Evolutionary conservation across 1,139 yeast species (phyloP).

Genomic region (Komagataea norvegica): DNA sequence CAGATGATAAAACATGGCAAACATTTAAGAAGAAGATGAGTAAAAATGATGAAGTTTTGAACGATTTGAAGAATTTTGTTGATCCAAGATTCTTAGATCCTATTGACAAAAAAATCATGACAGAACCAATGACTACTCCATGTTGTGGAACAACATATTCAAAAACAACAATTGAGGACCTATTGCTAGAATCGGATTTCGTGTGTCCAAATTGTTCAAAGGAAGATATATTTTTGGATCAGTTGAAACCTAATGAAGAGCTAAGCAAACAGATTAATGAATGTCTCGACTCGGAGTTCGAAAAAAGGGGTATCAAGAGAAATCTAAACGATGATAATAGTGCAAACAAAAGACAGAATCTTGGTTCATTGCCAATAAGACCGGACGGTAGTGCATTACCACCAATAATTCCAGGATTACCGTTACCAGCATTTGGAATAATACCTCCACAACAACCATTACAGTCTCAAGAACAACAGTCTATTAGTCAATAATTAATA

Average conservation of each 20-base stretch:
- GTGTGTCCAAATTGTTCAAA: constrained; percentile 83
- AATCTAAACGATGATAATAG: constrained; percentile 13
- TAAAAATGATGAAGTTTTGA: constrained; percentile 42
- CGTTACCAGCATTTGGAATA: constrained; percentile 14
- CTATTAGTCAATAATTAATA: background rate
- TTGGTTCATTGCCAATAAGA: constrained; percentile 8
- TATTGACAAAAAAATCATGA: constrained; percentile 54
- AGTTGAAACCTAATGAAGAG: constrained; percentile 56
- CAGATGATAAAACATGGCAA: constrained; percentile 92
- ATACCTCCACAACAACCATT: constrained; percentile 5
- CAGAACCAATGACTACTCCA: constrained; percentile 79
- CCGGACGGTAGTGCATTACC: constrained; percentile 2
- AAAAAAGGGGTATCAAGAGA: constrained; percentile 25
- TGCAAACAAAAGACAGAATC: constrained; percentile 17
- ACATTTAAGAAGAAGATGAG: constrained; percentile 68
- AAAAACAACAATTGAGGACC: constrained; percentile 61
- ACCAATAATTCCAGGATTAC: constrained; percentile 15
- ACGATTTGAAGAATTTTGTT: constrained; percentile 35
- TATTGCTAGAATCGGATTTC: constrained; percentile 77
- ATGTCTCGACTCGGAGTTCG: constrained; percentile 38
- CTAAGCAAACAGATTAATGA: constrained; percentile 49
- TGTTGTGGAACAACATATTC: constrained; percentile 67
- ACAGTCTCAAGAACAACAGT: background rate
- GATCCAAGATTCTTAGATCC: constrained; percentile 62
- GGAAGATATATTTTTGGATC: constrained; percentile 72